Evolutionary conservation across 208 protist species (phyloP).

Genomic region (Crithidia brevicula): DNA sequence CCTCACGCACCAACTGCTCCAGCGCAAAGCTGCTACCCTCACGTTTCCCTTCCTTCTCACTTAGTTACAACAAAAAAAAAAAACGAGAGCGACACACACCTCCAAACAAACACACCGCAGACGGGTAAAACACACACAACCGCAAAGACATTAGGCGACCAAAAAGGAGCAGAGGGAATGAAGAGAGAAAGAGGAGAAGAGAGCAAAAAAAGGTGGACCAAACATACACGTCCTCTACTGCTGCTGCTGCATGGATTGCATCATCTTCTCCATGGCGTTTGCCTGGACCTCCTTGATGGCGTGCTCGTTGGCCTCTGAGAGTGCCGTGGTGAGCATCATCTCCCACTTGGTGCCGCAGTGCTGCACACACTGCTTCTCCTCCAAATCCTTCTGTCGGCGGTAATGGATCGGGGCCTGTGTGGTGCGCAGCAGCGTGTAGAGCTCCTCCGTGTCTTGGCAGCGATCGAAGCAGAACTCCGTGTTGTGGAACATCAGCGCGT

Average conservation of each 20-base stretch:
- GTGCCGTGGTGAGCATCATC: constrained; percentile 42
- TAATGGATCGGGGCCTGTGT: constrained; percentile 81
- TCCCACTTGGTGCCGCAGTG: constrained; percentile 86
- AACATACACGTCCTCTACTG: too few relatives aligned
- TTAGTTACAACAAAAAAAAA: too few relatives aligned
- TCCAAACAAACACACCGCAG: too few relatives aligned
- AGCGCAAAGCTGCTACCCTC: too few relatives aligned
- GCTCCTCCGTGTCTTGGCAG: constrained; percentile 87
- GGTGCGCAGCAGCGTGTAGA: constrained; percentile 86
- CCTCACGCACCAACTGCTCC: too few relatives aligned
- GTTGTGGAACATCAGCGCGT: constrained; percentile 52
- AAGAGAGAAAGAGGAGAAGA: constrained; percentile 3
- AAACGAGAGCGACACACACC: too few relatives aligned
- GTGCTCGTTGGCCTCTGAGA: constrained; percentile 61
- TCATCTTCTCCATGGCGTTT: constrained; percentile 59
- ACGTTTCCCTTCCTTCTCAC: too few relatives aligned
- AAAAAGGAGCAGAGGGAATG: neutral
- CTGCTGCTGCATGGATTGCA: constrained; percentile 62
- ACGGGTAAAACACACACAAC: too few relatives aligned
- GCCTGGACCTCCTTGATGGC: constrained; percentile 59
- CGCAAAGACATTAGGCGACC: too few relatives aligned
- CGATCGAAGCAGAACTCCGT: constrained; percentile 73
- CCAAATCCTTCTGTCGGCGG: constrained; percentile 75
- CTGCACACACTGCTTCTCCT: constrained; percentile 86
- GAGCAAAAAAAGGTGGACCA: neutral